Conservation (phyloP, 257 asterid genomes). For the Perilla frutescens region DNA sequence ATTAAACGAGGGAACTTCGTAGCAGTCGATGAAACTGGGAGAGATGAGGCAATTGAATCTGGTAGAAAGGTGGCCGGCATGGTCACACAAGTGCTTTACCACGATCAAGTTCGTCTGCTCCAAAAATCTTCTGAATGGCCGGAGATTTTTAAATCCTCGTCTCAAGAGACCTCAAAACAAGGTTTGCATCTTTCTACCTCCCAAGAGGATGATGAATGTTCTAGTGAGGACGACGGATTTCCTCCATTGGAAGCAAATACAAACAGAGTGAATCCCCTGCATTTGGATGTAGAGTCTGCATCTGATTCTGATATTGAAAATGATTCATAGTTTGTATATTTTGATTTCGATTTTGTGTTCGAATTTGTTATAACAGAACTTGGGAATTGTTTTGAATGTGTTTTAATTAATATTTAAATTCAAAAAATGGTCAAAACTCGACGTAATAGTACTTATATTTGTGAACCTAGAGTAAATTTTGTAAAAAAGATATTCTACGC, state of each 20-base stretch:
- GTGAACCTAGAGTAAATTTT: too few species aligned
- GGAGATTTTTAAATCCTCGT: constrained; percentile 55
- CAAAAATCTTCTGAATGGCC: constrained; percentile 89
- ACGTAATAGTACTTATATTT: too few species aligned
- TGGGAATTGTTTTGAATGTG: too few species aligned
- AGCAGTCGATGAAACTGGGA: constrained; percentile 85
- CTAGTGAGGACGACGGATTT: constrained; percentile 44
- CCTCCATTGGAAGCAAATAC: constrained; percentile 90
- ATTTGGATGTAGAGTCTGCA: constrained; percentile 46
- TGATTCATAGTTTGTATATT: constrained; percentile 30
- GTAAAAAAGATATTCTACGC: too few species aligned
- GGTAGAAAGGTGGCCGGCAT: constrained; percentile 86
- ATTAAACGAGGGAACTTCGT: constrained; percentile 89
- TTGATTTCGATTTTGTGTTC: background rate
- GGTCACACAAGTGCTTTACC: constrained; percentile 73
- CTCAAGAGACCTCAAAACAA: constrained; percentile 41
- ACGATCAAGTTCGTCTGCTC: constrained; percentile 70
- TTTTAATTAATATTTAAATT: too few species aligned
- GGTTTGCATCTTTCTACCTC: constrained; percentile 35
- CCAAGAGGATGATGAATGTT: constrained; percentile 42
- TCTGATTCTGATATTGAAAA: constrained; percentile 52
- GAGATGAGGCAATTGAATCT: constrained; percentile 77
- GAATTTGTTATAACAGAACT: background rate
- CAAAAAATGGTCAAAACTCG: too few species aligned
- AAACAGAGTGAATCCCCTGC: constrained; percentile 67